A percentile compares a stretch with the other conserved stretches of the same genome.
phyloP scores from a whole-genome alignment of 176 grass and related monocot species.

The Zizania latifolia region DNA sequence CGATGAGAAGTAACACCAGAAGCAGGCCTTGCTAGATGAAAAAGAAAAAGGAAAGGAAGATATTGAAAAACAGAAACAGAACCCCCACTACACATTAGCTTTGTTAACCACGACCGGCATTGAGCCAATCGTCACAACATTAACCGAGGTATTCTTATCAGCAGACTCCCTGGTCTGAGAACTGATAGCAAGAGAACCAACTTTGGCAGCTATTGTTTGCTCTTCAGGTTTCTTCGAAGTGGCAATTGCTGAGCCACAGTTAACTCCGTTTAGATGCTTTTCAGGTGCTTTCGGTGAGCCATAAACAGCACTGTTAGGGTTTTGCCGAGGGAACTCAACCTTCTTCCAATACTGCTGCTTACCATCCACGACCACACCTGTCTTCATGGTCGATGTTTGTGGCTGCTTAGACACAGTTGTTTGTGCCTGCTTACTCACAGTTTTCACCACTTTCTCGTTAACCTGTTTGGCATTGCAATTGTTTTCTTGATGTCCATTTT shows the following conservation, averaged over 20 bases:
- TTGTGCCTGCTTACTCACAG: too few species aligned
- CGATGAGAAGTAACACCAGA: neutral
- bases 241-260: neutral
- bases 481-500: constrained; percentile 21
- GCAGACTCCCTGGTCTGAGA: constrained; percentile 14
- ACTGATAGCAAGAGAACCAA: constrained; percentile 42
- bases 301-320: neutral
- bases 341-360: constrained; percentile 64
- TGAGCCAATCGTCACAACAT: constrained; percentile 65
- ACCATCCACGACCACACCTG: constrained; percentile 17
- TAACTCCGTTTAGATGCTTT: too few species aligned
- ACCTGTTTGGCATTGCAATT: constrained; percentile 10
- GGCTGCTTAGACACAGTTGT: constrained; percentile 18
- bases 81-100: constrained; percentile 17
- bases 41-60: neutral
- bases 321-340: constrained; percentile 23
- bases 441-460: constrained; percentile 8
- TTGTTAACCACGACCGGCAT: constrained; percentile 55
- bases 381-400: constrained; percentile 4
- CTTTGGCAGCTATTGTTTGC: constrained; percentile 4
- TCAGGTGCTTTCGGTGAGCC: neutral
- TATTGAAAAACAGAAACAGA: neutral
- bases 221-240: neutral
- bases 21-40: neutral
- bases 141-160: neutral